Conservation (phyloP, 2,329 filamentous ascomycete species). For the Scortechinia acanthostroma region DNA sequence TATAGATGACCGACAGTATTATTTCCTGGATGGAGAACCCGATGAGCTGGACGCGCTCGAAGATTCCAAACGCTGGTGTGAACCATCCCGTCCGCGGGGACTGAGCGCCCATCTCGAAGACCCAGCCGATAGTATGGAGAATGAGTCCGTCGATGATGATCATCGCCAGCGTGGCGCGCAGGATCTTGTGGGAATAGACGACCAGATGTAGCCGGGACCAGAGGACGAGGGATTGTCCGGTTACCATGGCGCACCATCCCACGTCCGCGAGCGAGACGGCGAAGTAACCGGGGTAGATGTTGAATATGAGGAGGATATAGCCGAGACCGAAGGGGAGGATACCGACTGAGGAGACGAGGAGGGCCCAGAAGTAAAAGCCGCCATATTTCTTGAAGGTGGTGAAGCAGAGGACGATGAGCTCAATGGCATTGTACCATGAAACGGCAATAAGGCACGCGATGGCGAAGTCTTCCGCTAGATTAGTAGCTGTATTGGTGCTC, state of each 20-base stretch:
- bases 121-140: neutral
- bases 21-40: conserved; percentile 35
- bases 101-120: conserved; percentile 19
- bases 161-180: conserved; percentile 1
- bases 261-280: neutral
- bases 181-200: neutral
- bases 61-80: neutral
- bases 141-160: neutral
- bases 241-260: conserved; percentile 2
- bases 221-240: conserved; percentile 2
- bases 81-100: conserved; percentile 15
- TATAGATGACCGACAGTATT: conserved; percentile 36
- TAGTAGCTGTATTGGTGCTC: no score
- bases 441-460: neutral
- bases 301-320: neutral
- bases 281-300: neutral
- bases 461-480: no score
- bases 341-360: neutral
- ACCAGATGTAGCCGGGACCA: conserved; percentile 4
- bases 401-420: conserved; percentile 21
- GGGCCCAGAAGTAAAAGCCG: conserved; percentile 1
- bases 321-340: neutral
- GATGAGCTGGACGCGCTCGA: conserved; percentile 35
- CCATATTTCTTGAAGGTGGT: conserved; percentile 15
- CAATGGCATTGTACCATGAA: conserved; percentile 5